Base-by-base conservation (phyloP, 805 yeast species). In the Cyberlindnera amylophila region DNA sequence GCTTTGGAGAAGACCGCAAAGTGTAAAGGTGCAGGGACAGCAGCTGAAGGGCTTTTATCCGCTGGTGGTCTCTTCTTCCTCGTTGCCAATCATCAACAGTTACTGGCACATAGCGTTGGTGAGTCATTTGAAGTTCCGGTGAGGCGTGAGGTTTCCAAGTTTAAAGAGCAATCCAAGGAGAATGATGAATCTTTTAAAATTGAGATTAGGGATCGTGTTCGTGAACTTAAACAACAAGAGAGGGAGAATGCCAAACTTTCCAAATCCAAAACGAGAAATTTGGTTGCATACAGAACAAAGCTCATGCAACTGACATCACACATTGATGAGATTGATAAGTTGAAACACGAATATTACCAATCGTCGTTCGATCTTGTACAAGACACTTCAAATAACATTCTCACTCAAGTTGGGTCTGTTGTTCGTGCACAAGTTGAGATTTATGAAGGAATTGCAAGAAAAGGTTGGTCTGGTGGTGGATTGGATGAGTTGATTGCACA, bases 381-480 rank as follows among this genome's bases (percentile, higher is more conserved):
- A 51, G 72, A 75, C 28, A 74, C 84, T n/a, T 79, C 83, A 31
- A 66, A 68, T 19, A 64, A 69, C 19, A 66, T 86, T 4, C 67
- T 84, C 35, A 61, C 64, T 15, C 69, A 72, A 39, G 71, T 86
- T 2, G 82, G 87, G 1, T 71, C 83, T 1, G 68, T 84, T 5
- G 81, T 86, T 2, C 67, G 87, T 38, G 90, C 93, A 2, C 91
- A 88, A 58, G 78, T 88, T 14, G 93, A 86, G 53, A 78, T 87
- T 15, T 79, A 77, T 52, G 95, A 86, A 54, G 82, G 84, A 21
- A 78, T 88, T 17, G 95, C 95, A 0, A 71, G 79, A 43, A 88
- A 88, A 57, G 93, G 95, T 4, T 82, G 89, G 86, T 74, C 83
- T 4, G 96, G 95, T 12, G 93, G 91, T 21, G 96, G 96, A 0